Percentiles rank a stretch among this genome's conserved stretches.
Conservation (phyloP, 441 rosid genomes). For the Aleurites moluccanus region DNA sequence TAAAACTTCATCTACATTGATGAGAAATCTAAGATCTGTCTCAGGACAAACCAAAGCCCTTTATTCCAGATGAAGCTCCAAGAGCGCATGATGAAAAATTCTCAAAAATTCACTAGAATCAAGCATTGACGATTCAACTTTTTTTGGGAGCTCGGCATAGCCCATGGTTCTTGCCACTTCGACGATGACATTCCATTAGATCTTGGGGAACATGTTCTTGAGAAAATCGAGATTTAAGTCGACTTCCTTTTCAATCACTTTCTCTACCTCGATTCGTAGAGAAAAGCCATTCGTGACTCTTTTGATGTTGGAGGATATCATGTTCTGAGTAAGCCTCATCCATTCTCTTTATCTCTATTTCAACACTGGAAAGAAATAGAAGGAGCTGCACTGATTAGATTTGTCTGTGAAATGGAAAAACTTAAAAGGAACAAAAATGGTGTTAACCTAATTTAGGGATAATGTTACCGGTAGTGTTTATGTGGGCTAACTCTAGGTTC, state of each 20-base stretch:
- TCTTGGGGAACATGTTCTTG: constrained; percentile 59
- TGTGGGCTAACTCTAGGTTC: constrained; percentile 7
- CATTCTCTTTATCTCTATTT: not conserved
- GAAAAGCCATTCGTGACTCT: constrained; percentile 86
- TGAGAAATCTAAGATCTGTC: constrained; percentile 74
- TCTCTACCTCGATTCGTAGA: constrained; percentile 56
- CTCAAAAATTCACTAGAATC: constrained; percentile 66
- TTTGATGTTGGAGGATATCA: constrained; percentile 82
- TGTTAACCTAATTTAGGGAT: too few relatives aligned
- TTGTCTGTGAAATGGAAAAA: too few relatives aligned
- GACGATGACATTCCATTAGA: constrained; percentile 75
- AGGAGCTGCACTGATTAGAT: not conserved
- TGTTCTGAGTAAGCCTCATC: constrained; percentile 96
- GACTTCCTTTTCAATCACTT: constrained; percentile 55
- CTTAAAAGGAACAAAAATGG: not conserved
- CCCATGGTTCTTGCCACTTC: constrained; percentile 71
- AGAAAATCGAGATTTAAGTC: constrained; percentile 75
- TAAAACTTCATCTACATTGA: too few relatives aligned
- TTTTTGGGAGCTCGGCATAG: constrained; percentile 65
- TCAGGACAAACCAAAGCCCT: constrained; percentile 67
- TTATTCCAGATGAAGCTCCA: constrained; percentile 85
- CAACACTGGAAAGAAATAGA: too few relatives aligned
- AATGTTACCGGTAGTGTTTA: too few relatives aligned
- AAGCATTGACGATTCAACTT: constrained; percentile 42
- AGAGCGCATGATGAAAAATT: constrained; percentile 80